phyloP scores from a whole-genome alignment of 805 yeast species.

The Metschnikowia santaceciliae region DNA sequence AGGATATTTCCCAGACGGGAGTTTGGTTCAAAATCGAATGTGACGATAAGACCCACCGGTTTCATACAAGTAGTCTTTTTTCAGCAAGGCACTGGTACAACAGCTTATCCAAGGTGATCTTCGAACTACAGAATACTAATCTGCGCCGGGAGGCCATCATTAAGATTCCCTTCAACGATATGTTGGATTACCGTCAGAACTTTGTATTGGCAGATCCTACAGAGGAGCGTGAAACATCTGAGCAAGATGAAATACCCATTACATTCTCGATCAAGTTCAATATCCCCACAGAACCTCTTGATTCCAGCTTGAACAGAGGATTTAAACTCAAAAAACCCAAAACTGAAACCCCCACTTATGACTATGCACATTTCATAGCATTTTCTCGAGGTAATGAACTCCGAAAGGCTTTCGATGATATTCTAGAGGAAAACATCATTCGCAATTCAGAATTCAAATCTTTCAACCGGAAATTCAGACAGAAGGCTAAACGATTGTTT shows the following conservation, averaged over 20 bases:
- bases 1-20: constrained; percentile 29
- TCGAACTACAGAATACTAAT: constrained; percentile 58
- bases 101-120: constrained; percentile 68
- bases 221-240: constrained; percentile 5
- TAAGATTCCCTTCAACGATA: constrained; percentile 68
- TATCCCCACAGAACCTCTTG: constrained; percentile 17
- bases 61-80: constrained; percentile 68
- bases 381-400: constrained; percentile 48
- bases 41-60: constrained; percentile 53
- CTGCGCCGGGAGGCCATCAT: constrained; percentile 68
- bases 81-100: constrained; percentile 82
- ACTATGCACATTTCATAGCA: constrained; percentile 54
- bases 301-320: constrained; percentile 6
- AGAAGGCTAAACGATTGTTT: constrained; percentile 7
- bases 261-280: constrained; percentile 51
- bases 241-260: constrained; percentile 27
- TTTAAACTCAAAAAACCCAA: background rate
- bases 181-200: constrained; percentile 58
- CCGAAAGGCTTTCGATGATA: constrained; percentile 34
- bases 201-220: constrained; percentile 40
- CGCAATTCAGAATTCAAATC: background rate
- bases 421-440: constrained; percentile 13
- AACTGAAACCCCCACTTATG: background rate
- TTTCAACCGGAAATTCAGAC: background rate
- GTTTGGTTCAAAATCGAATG: constrained; percentile 59